Conservation (phyloP, 257 asterid genomes). For the Ajuga chamaepitys region DNA sequence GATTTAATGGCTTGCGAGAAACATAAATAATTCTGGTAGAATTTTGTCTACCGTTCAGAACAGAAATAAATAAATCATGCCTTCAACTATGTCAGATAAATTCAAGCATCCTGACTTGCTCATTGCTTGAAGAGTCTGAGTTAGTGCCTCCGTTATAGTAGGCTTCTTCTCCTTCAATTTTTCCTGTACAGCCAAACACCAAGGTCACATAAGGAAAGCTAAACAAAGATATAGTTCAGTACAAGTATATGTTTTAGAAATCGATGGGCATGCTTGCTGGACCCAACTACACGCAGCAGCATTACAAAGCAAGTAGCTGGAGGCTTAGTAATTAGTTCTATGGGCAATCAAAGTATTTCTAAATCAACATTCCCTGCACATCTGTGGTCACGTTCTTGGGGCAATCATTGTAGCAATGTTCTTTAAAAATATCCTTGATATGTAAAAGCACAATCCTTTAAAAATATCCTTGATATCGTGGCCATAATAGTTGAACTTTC, state of each 20-base stretch:
- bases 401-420: too few species aligned
- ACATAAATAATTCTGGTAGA: not conserved
- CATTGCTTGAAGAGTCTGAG: slow-evolving; percentile 94
- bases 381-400: too few species aligned
- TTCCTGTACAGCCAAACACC: slow-evolving; percentile 43
- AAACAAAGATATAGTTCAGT: slow-evolving; percentile 1
- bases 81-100: slow-evolving; percentile 85
- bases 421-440: too few species aligned
- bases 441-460: not conserved
- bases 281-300: not conserved
- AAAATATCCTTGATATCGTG: not conserved
- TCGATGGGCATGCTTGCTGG: not conserved
- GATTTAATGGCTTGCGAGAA: not conserved
- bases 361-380: too few species aligned
- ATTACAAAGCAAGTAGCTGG: slow-evolving; percentile 1
- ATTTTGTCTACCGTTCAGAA: slow-evolving; percentile 1
- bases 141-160: slow-evolving; percentile 64
- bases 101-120: slow-evolving; percentile 88
- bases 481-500: not conserved
- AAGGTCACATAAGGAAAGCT: slow-evolving; percentile 10
- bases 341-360: too few species aligned
- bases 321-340: too few species aligned
- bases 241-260: not conserved
- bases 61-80: slow-evolving; percentile 31
- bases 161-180: slow-evolving; percentile 99